These are phyloP conservation scores for Aspergillus candidus DNA, from an alignment of 2,329 filamentous ascomycete genomes.

Conservation along the genomic window DNA sequence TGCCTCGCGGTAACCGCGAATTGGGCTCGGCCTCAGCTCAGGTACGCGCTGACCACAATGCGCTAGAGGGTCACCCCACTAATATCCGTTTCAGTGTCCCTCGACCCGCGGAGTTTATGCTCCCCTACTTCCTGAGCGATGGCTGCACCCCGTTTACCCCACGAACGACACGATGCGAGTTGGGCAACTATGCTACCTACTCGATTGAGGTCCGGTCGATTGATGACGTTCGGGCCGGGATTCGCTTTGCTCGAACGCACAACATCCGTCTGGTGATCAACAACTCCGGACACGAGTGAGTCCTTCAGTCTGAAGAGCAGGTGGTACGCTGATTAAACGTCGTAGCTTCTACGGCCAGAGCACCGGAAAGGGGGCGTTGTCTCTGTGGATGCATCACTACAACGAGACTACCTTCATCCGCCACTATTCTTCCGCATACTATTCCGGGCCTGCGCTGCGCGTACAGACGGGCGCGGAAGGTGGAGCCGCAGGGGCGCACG, in stretches of 20 bases:
- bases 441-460: conserved; percentile 48
- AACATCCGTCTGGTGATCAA: conserved; percentile 47
- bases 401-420: conserved; percentile 21
- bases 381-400: conserved; percentile 29
- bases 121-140: conserved; percentile 33
- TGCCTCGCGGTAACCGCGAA: conserved; percentile 38
- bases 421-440: conserved; percentile 36
- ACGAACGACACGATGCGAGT: conserved; percentile 21
- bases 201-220: conserved; percentile 30
- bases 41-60: conserved; percentile 29
- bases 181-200: conserved; percentile 29
- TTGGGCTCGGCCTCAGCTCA: conserved; percentile 44
- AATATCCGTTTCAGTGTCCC: conserved; percentile 52
- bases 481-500: conserved; percentile 43
- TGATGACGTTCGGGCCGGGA: conserved; percentile 17
- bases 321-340: too few relatives aligned
- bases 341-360: conserved; percentile 45
- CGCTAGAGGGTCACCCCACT: not conserved
- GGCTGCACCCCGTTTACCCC: conserved; percentile 40
- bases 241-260: conserved; percentile 40
- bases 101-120: conserved; percentile 34
- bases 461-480: conserved; percentile 52
- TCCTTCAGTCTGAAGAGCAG: too few relatives aligned
- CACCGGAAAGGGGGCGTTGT: conserved; percentile 51
- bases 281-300: conserved; percentile 37